A percentile compares a stretch with the other conserved stretches of the same genome.
Conservation (phyloP, 345 rosid genomes). For the Lepidium didymum region DNA sequence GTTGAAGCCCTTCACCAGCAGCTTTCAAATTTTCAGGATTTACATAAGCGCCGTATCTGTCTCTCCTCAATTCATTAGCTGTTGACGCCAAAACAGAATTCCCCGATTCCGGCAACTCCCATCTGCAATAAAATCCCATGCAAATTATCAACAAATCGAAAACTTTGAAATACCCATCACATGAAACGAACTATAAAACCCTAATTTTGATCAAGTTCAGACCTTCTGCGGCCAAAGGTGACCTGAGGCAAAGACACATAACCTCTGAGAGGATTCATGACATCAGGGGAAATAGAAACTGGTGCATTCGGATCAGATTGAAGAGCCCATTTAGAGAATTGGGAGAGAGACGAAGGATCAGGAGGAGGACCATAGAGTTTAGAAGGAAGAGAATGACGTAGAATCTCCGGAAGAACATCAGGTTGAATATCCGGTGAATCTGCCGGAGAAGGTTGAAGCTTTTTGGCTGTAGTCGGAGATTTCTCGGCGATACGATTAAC, state of each 20-base stretch:
- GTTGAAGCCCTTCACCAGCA: conserved; percentile 77
- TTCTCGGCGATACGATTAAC: conserved; percentile 74
- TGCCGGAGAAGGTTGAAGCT: conserved; percentile 24
- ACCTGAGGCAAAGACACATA: conserved; percentile 80
- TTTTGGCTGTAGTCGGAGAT: conserved; percentile 29
- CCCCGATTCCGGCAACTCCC: conserved; percentile 58
- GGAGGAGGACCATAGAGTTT: conserved; percentile 42
- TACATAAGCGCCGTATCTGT: conserved; percentile 37
- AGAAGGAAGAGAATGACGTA: conserved; percentile 78
- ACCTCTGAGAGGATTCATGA: conserved; percentile 77
- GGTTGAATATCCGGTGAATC: conserved; percentile 32
- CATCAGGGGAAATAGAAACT: conserved; percentile 43
- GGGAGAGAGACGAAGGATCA: conserved; percentile 59
- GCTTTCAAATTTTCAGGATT: conserved; percentile 78
- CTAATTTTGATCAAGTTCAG: background rate
- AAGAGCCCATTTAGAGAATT: conserved; percentile 68
- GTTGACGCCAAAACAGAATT: conserved; percentile 53
- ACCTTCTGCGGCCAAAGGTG: conserved; percentile 92
- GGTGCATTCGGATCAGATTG: conserved; percentile 28
- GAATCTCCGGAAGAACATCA: conserved; percentile 83
- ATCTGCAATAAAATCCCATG: conserved; percentile 36
- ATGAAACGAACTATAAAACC: background rate
- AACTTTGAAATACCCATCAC: background rate
- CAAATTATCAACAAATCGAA: background rate
- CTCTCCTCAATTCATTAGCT: conserved; percentile 69